Evolutionary conservation across 768 basidiomycete species (phyloP).

Genomic region (Rhodocollybia butyracea): DNA sequence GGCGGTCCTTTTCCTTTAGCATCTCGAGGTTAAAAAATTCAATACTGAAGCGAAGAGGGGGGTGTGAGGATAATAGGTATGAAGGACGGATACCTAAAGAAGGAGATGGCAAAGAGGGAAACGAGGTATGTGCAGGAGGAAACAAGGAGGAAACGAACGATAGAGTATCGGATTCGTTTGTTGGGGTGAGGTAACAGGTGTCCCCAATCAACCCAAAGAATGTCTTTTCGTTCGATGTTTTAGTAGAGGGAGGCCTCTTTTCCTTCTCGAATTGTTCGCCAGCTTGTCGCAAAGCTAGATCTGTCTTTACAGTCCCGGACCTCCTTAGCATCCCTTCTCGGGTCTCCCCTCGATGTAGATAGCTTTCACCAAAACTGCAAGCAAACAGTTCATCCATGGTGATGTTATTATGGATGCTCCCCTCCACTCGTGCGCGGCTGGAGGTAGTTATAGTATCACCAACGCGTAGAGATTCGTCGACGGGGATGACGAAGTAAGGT

Average conservation of each 20-base stretch:
- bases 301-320: slow-evolving; percentile 11
- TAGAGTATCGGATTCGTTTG: not conserved
- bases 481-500: slow-evolving; percentile 61
- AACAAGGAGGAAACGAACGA: slow-evolving; percentile 57
- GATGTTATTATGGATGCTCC: slow-evolving; percentile 18
- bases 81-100: not conserved
- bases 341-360: not conserved
- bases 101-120: not conserved
- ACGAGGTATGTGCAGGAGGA: slow-evolving; percentile 16
- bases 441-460: slow-evolving; percentile 62
- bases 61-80: slow-evolving; percentile 57
- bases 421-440: slow-evolving; percentile 28
- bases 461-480: slow-evolving; percentile 68
- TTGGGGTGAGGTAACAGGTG: not conserved
- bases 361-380: slow-evolving; percentile 17
- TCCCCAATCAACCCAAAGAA: not conserved
- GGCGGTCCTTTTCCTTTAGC: slow-evolving; percentile 79
- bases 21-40: slow-evolving; percentile 88
- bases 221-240: slow-evolving; percentile 1
- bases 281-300: not conserved
- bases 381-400: slow-evolving; percentile 75
- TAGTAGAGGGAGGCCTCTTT: not conserved
- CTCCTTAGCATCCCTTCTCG: not conserved
- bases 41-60: slow-evolving; percentile 81
- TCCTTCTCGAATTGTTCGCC: not conserved